These are phyloP conservation scores for Vigna reflexopilosa DNA, from an alignment of 306 rosid species.

Conservation along the genomic window DNA sequence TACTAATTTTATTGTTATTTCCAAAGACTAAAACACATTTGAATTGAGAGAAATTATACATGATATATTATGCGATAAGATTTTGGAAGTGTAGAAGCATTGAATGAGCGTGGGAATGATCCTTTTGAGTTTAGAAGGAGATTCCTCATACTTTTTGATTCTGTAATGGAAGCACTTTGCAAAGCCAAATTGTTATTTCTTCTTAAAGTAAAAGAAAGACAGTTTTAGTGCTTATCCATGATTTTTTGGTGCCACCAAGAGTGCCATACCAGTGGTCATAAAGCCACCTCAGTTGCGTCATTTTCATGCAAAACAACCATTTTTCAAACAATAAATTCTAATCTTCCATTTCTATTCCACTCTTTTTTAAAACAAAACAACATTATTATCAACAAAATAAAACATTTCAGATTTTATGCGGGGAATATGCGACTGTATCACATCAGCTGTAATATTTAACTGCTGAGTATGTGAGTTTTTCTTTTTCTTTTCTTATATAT, in stretches of 20 bases:
- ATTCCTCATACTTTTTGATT: conserved; percentile 34
- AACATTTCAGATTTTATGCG: background rate
- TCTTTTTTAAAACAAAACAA: too few species aligned
- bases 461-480: too few species aligned
- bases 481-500: too few species aligned
- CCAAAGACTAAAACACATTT: too few species aligned
- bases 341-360: too few species aligned
- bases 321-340: too few species aligned
- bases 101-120: background rate
- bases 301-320: conserved; percentile 49
- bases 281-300: conserved; percentile 34
- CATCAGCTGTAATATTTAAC: too few species aligned
- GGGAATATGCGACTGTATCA: background rate
- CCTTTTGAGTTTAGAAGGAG: conserved; percentile 21
- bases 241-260: background rate
- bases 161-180: conserved; percentile 13
- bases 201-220: background rate
- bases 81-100: too few species aligned
- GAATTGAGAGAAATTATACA: too few species aligned
- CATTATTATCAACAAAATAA: too few species aligned
- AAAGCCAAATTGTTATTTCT: background rate
- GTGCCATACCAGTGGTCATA: conserved; percentile 37
- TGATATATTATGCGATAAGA: too few species aligned
- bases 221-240: conserved; percentile 26
- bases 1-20: too few species aligned